Percentiles rank a stretch among this genome's conserved stretches.
Conservation (phyloP, 352 stramenopile genomes). For the Globisporangium irregulare region DNA sequence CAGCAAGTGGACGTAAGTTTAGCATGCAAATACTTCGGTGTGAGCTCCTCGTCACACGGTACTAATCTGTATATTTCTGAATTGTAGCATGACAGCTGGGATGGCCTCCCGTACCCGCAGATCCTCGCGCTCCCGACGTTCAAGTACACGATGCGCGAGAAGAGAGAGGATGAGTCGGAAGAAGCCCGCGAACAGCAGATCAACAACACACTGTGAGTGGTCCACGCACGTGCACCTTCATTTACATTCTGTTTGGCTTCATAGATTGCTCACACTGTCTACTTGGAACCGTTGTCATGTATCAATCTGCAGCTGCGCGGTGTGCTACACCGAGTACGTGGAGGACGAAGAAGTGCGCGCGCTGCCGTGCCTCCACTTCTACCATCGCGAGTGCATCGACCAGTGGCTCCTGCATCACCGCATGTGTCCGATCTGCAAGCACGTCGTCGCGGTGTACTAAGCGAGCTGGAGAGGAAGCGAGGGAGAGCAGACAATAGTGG, state of each 20-base stretch:
- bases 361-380: constrained; percentile 86
- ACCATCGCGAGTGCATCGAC: constrained; percentile 89
- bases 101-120: constrained; percentile 78
- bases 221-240: no score
- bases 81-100: constrained; percentile 56
- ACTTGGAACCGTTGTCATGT: background rate
- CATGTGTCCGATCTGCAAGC: constrained; percentile 85
- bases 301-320: constrained; percentile 39
- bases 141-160: constrained; percentile 55
- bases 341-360: constrained; percentile 72
- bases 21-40: constrained; percentile 1
- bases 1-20: constrained; percentile 63
- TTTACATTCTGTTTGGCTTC: background rate
- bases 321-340: constrained; percentile 82
- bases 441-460: constrained; percentile 78
- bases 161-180: constrained; percentile 19
- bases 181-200: constrained; percentile 30
- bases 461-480: background rate
- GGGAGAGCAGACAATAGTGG: background rate
- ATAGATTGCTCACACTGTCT: background rate
- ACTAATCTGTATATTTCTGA: no score
- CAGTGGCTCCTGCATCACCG: constrained; percentile 86
- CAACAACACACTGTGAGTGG: constrained; percentile 56
- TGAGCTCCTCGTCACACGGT: background rate
- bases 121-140: constrained; percentile 80